Base-by-base conservation (phyloP, 2,329 filamentous ascomycete species). In the Claviceps africana region DNA sequence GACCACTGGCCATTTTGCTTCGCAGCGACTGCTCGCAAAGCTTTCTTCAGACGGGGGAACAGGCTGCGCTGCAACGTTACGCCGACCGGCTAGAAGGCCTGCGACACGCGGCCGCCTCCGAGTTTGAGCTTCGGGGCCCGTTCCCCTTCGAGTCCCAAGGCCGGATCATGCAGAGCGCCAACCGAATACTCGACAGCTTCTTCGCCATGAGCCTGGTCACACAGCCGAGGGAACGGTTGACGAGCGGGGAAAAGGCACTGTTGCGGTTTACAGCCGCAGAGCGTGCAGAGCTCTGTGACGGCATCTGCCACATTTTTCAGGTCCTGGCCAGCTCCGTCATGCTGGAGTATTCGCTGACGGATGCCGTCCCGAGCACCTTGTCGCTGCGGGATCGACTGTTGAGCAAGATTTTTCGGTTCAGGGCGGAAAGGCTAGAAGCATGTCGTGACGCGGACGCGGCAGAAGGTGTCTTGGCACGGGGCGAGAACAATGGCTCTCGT, bases 171-270 rank as follows among this genome's bases (percentile, higher is more conserved):
- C 77, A 79, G 25, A 82, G 83, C 28, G 93, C 88, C 1, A 81
- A 83, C 56, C 81, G 82, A 47, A 86, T 95, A 67, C 78, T 95
- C 3, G 88, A 95, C 65, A 83, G 86, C 25, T 95, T 95, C 64
- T 88, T 95, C 62, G 86, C 88, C 53, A 94, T 96, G 86, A 93
- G 90, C 58, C 79, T 94, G 10, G 82, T 94, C 54, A 88, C 94
- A 44, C 76, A 85, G 62, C 89, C 88, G 60, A 85, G 89, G 53
- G 72, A 83, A 4, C 78, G 78, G 47, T 77, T 86, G 1, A 87
- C 81, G 4, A 77, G 82, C 31, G 88, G 89, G 2, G 89, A 95
- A 68, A 79, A 82, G 50, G 82, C 83, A 8, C 75, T 95, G 47
- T 70, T 95, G 35, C 75, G 78, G 55, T 88, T 85, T 64, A 95